Evolutionary conservation across 768 basidiomycete species (phyloP).

Genomic region (Postia placenta): DNA sequence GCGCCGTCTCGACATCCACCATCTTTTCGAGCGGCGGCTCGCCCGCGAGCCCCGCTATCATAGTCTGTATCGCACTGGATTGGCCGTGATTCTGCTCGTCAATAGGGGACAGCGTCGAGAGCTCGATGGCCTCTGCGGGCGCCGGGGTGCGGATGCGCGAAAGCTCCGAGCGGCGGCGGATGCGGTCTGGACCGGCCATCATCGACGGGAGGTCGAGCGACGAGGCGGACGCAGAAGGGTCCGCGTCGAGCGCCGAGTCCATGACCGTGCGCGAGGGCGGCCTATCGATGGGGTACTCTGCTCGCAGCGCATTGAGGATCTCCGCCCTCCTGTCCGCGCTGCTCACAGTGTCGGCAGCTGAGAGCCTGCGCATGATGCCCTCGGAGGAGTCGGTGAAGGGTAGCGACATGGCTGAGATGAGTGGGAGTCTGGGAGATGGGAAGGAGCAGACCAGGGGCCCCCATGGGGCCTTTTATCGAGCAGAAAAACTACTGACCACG

Average conservation of each 20-base stretch:
- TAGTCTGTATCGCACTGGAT: neutral
- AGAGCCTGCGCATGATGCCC: neutral
- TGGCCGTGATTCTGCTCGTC: neutral
- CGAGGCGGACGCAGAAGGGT: conserved; percentile 8
- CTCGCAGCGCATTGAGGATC: neutral
- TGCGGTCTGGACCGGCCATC: conserved; percentile 6
- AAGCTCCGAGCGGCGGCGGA: conserved; percentile 12
- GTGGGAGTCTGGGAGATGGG: neutral
- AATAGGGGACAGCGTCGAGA: conserved; percentile 3
- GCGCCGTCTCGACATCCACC: neutral
- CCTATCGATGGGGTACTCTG: conserved; percentile 2
- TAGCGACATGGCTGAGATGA: neutral
- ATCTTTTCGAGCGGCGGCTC: neutral
- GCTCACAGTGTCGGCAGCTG: neutral
- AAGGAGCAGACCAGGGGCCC: no score
- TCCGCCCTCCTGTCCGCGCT: conserved; percentile 1
- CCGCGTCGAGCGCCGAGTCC: conserved; percentile 11
- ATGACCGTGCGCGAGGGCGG: conserved; percentile 3
- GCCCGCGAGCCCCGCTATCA: neutral
- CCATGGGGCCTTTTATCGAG: neutral
- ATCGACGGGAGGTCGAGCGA: conserved; percentile 9
- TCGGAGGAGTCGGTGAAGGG: neutral
- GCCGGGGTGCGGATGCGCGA: conserved; percentile 5
- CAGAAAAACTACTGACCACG: neutral
- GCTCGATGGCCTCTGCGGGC: conserved; percentile 8